phyloP scores from a whole-genome alignment of 139 green algal genomes.

The Ulvella scutata region DNA sequence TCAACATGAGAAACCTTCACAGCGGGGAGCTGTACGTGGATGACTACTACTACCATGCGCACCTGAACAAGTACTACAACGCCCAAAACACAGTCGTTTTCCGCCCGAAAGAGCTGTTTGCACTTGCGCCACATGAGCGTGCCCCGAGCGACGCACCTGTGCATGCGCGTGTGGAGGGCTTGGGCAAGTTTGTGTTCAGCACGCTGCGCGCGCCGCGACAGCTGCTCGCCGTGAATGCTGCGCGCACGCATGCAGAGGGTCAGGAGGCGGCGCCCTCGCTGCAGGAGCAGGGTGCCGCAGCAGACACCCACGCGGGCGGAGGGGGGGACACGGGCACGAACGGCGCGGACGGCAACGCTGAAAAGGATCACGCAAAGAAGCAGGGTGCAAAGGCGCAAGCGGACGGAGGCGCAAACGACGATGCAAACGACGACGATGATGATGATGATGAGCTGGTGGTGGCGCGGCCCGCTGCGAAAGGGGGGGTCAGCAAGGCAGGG shows the following conservation, averaged over 20 bases:
- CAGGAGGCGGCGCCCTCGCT: neutral
- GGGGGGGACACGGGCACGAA: too few species aligned
- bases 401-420: neutral
- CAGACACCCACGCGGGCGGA: too few species aligned
- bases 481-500: neutral
- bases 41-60: neutral
- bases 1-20: slow-evolving; percentile 5
- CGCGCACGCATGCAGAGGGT: neutral
- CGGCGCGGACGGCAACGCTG: too few species aligned
- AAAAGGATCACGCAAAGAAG: too few species aligned
- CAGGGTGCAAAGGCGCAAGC: too few species aligned
- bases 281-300: neutral
- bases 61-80: neutral
- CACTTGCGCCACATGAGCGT: neutral
- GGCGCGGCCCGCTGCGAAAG: neutral
- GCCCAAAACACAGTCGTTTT: neutral
- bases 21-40: neutral
- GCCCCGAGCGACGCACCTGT: neutral
- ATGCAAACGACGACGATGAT: neutral
- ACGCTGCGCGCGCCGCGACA: neutral
- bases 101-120: neutral
- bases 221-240: neutral
- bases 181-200: slow-evolving; percentile 1
- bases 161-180: neutral
- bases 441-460: neutral